phyloP scores from a whole-genome alignment of 331 rosid genomes.

The Malus hybrid region DNA sequence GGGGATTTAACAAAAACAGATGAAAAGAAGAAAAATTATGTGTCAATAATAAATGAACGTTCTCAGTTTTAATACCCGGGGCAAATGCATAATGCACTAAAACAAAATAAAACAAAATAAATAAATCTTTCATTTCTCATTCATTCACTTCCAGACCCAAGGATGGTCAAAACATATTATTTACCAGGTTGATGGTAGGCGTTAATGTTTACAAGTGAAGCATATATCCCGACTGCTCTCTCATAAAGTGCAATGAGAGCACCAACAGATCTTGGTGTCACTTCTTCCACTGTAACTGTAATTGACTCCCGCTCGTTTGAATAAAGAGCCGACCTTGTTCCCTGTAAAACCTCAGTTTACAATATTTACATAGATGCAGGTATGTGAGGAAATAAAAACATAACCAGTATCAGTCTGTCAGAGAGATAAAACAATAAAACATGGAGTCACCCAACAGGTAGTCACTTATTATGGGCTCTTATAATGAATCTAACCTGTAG shows the following conservation, averaged over 20 bases:
- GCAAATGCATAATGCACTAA: neutral
- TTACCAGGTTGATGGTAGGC: slow-evolving; percentile 98
- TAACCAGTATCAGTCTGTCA: too few species aligned
- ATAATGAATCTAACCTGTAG: slow-evolving; percentile 58
- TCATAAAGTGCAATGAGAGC: slow-evolving; percentile 94
- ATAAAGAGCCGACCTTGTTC: slow-evolving; percentile 94
- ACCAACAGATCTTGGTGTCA: slow-evolving; percentile 82
- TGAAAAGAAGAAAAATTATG: neutral
- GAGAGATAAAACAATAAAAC: neutral
- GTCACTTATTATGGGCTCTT: neutral
- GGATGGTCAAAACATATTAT: slow-evolving; percentile 2
- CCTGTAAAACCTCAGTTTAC: slow-evolving; percentile 39
- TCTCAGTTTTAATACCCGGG: neutral
- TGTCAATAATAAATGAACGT: neutral
- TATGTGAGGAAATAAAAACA: neutral
- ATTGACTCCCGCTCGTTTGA: slow-evolving; percentile 71
- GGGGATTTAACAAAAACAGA: neutral
- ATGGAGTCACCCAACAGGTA: too few species aligned
- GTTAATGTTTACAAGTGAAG: slow-evolving; percentile 76
- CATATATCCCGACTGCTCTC: slow-evolving; percentile 95
- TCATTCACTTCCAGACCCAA: neutral
- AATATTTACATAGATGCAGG: neutral
- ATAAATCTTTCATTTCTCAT: neutral
- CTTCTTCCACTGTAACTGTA: slow-evolving; percentile 88
- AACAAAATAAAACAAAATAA: neutral